phyloP scores from a whole-genome alignment of 208 protist species.

The Trypanosoma lewisi region DNA sequence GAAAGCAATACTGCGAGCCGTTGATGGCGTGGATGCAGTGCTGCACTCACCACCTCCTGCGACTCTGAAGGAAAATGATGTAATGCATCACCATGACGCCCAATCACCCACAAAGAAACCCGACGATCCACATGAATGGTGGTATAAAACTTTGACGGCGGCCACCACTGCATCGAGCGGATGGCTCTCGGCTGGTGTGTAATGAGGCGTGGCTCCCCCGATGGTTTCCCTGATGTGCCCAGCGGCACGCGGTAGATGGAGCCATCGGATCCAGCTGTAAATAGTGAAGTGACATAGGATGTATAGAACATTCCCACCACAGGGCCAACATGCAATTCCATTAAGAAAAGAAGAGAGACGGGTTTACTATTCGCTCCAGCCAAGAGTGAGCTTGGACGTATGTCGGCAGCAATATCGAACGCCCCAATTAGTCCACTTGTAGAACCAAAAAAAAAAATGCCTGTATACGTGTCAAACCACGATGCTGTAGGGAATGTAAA shows the following conservation, averaged over 20 bases:
- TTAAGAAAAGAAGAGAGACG: slow-evolving; percentile 36
- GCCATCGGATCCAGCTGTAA: slow-evolving; percentile 61
- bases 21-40: slow-evolving; percentile 44
- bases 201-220: slow-evolving; percentile 25
- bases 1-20: slow-evolving; percentile 61
- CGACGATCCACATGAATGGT: slow-evolving; percentile 79
- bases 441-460: slow-evolving; percentile 73
- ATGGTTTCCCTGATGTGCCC: slow-evolving; percentile 18
- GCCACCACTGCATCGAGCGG: slow-evolving; percentile 47
- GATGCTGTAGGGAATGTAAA: slow-evolving; percentile 65
- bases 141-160: slow-evolving; percentile 46
- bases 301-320: slow-evolving; percentile 63
- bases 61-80: slow-evolving; percentile 74
- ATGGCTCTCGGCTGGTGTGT: slow-evolving; percentile 28
- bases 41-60: slow-evolving; percentile 69
- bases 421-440: slow-evolving; percentile 60
- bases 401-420: slow-evolving; percentile 58
- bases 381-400: slow-evolving; percentile 48
- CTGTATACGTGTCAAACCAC: slow-evolving; percentile 45
- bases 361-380: slow-evolving; percentile 40
- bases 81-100: slow-evolving; percentile 56
- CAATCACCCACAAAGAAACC: slow-evolving; percentile 71
- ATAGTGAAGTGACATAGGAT: slow-evolving; percentile 41
- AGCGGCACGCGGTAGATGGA: slow-evolving; percentile 52
- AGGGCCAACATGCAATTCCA: slow-evolving; percentile 40